Evolutionary conservation across 257 asterid genomes (phyloP).

Genomic region (Plectranthus barbatus): DNA sequence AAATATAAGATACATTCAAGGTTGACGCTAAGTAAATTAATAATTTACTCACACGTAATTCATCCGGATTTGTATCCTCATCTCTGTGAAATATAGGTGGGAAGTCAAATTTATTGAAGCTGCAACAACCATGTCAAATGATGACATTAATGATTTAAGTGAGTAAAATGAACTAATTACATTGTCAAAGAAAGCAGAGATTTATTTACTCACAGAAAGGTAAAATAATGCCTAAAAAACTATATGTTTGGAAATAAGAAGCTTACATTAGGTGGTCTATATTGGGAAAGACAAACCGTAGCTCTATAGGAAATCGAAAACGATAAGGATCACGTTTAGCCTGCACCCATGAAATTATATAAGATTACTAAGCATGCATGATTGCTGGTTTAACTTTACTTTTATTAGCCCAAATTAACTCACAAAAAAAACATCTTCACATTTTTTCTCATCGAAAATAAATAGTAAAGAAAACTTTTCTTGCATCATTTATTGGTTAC

Average conservation of each 20-base stretch:
- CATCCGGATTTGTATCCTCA: slow-evolving; percentile 77
- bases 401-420: neutral
- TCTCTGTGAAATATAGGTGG: slow-evolving; percentile 95
- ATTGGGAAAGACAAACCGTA: slow-evolving; percentile 87
- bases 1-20: neutral
- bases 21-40: neutral
- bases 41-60: slow-evolving; percentile 73
- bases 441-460: neutral
- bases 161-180: neutral
- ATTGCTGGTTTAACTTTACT: neutral
- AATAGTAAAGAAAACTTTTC: neutral
- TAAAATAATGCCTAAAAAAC: slow-evolving; percentile 1
- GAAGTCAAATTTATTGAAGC: slow-evolving; percentile 76
- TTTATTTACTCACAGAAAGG: neutral
- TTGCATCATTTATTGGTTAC: neutral
- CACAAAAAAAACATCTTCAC: neutral
- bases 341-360: slow-evolving; percentile 41
- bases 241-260: slow-evolving; percentile 2
- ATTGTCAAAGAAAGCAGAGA: neutral
- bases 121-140: slow-evolving; percentile 35
- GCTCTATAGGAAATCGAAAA: slow-evolving; percentile 89
- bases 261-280: slow-evolving; percentile 87
- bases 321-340: slow-evolving; percentile 94
- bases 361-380: slow-evolving; percentile 6
- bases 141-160: slow-evolving; percentile 16